Base-by-base conservation (phyloP, 768 basidiomycete genomes). In the Fibroporia radiculosa region DNA sequence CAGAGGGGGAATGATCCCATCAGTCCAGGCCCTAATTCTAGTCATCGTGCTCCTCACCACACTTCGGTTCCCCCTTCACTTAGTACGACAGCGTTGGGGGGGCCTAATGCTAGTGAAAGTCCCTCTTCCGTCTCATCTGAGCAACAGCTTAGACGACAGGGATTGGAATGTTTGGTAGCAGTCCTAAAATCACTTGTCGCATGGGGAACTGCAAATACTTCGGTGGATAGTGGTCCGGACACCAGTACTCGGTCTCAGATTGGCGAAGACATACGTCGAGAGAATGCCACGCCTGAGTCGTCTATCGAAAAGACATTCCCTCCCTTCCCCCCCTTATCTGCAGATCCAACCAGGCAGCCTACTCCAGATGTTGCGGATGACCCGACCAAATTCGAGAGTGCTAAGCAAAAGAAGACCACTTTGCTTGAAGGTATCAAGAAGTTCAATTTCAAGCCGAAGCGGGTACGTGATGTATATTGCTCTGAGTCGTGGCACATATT, bases 381-480 rank as follows among this genome's bases (percentile, higher is more conserved):
- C 61, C 95, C 95, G 1, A 82, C 74, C 16, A 77, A 77, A 56
- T 97, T 99, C 51, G 95, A 97, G 68, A 93, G 77, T 48, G 96
- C 93, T 10, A 97, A 96, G 62, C 88, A 92, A 66, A 85, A 89
- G 66, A 99, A 99, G 68, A 97, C 90, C 26, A 93, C 86, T 0
- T 63, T 98, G 23, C 66, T 93, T 29, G 95, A 98, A 60, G 96
- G 96, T 22, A 87, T 98, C 64, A 93, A 86, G 64, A 92, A 91
- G 65, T 99, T 99, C 66, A 97, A 98, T 62, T 92, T 84, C 72
- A 98, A 96, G 66, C 93, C 95, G n/a, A 98, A 97, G 66, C 78
- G 82, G 54, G 93, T 93, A 57, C 36, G 82, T 65, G 2, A 1
- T 22, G 16, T 18, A 26, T 33, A 13, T 22, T 20, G 18, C 8